Base-by-base conservation (phyloP, 139 green algal genomes). In the Limnomonas spitsbergensis region DNA sequence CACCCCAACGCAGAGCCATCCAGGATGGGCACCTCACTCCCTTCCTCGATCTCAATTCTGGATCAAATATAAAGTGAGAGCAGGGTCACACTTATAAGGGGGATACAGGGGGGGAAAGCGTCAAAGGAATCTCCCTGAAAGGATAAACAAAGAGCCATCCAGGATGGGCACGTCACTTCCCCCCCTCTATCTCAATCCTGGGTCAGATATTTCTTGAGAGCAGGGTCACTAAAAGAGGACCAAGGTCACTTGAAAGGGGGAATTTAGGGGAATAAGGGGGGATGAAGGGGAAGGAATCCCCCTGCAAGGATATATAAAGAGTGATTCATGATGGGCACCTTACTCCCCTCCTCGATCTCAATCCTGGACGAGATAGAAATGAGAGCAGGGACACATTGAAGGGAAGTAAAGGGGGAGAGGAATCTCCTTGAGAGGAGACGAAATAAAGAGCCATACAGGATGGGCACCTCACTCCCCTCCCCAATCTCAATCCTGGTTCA, bases 401-500 rank as follows among this genome's bases (percentile, higher is more conserved):
- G n/a, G n/a, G n/a, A n/a, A n/a, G n/a, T n/a, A n/a, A n/a, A n/a
- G n/a, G n/a, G n/a, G n/a, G n/a, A n/a, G n/a, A n/a, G n/a, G n/a
- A n/a, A n/a, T n/a, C n/a, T n/a, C n/a, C n/a, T n/a, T n/a, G n/a
- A n/a, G n/a, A n/a, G n/a, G n/a, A n/a, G n/a, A n/a, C n/a, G n/a
- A n/a, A 91, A 54, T 1, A 91, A 86, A 24, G 88, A 94, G 56
- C 95, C 94, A 78, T 98, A 94, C 4, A 97, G 4, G 3, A 96
- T 79, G 9, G 94, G 94, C 24, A 96, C 36, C 82, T 98, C 94
- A 2, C 36, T 1, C 2, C 84, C 86, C 31, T 84, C 88, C 79
- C 91, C 88, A 38, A 92, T 86, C 78, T 92, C 88, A 76, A 92
- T 89, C 29, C 87, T 89, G 26, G 29, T 20, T 34, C 61, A 72